phyloP scores from a whole-genome alignment of 2,329 filamentous ascomycete species.

The Aphanocladium album region DNA sequence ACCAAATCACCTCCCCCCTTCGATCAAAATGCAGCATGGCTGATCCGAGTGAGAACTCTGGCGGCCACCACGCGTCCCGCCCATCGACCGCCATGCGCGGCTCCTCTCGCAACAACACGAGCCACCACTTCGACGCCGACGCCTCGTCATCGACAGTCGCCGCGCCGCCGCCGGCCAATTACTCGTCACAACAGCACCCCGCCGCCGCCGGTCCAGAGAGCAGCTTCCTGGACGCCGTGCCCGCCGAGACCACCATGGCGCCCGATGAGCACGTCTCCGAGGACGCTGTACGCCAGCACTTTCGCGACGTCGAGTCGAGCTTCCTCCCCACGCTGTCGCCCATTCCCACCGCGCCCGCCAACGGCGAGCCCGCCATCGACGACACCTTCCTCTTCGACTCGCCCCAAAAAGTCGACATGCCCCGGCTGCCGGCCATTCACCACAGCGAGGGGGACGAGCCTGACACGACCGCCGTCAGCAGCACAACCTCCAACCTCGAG shows the following conservation, averaged over 20 bases:
- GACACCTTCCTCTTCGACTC: slow-evolving; percentile 57
- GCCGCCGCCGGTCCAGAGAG: slow-evolving; percentile 24
- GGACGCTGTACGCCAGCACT: slow-evolving; percentile 48
- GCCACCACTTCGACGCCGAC: not conserved
- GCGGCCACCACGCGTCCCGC: slow-evolving; percentile 8
- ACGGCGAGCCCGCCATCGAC: slow-evolving; percentile 37
- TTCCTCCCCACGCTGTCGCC: slow-evolving; percentile 56
- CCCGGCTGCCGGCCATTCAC: slow-evolving; percentile 6
- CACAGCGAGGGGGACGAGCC: slow-evolving; percentile 17
- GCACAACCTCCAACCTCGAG: slow-evolving; percentile 48
- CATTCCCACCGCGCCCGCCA: slow-evolving; percentile 41
- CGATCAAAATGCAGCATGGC: slow-evolving; percentile 13
- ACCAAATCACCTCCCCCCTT: not conserved
- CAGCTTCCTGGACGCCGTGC: slow-evolving; percentile 39
- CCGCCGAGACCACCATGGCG: slow-evolving; percentile 28
- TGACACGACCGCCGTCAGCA: slow-evolving; percentile 27
- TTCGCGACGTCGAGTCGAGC: slow-evolving; percentile 62
- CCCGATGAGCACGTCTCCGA: slow-evolving; percentile 47
- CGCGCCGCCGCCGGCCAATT: slow-evolving; percentile 6
- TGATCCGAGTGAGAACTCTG: slow-evolving; percentile 4
- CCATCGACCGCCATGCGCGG: slow-evolving; percentile 9
- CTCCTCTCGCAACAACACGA: not conserved
- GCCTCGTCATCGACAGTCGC: slow-evolving; percentile 19
- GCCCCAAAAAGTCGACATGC: slow-evolving; percentile 29
- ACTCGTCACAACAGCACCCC: slow-evolving; percentile 14